Percentiles rank a stretch among this genome's conserved stretches.
Conservation (phyloP, 2,329 filamentous ascomycete genomes). For the Aspergillus persii region DNA sequence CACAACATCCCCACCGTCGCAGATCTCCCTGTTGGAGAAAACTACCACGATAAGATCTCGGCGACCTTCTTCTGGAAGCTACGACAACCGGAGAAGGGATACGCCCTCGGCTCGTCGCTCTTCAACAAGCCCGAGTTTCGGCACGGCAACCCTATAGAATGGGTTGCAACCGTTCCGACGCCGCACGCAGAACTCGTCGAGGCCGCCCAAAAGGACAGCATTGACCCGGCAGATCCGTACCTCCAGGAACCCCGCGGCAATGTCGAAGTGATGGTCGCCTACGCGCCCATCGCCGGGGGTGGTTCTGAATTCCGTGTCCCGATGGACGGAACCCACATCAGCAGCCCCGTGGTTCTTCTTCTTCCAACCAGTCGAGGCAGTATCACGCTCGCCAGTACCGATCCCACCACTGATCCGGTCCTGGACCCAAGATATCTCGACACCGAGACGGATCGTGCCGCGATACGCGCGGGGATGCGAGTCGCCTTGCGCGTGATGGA, state of each 20-base stretch:
- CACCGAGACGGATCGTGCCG: conserved; percentile 23
- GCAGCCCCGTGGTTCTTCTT: conserved; percentile 7
- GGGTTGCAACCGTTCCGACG: conserved; percentile 5
- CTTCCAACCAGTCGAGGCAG: conserved; percentile 23
- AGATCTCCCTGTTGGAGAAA: conserved; percentile 11
- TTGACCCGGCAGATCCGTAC: background rate
- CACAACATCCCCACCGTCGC: conserved; percentile 25
- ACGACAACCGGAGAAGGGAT: conserved; percentile 14
- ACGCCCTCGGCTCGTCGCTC: conserved; percentile 12
- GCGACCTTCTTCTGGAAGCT: conserved; percentile 17
- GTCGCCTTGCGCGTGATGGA: conserved; percentile 5
- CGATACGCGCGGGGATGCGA: conserved; percentile 14
- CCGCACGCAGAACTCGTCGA: background rate
- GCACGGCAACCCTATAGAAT: conserved; percentile 18
- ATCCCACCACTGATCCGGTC: conserved; percentile 17
- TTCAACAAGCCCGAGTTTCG: conserved; percentile 12
- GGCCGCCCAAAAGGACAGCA: background rate
- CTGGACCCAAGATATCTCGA: conserved; percentile 24
- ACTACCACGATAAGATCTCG: conserved; percentile 12
- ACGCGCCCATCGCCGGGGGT: conserved; percentile 12
- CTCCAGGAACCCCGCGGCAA: conserved; percentile 1
- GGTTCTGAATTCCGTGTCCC: conserved; percentile 9
- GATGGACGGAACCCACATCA: conserved; percentile 18
- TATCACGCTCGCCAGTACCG: conserved; percentile 18
- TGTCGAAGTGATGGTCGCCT: conserved; percentile 2